phyloP scores from a whole-genome alignment of 257 asterid genomes.

The Petrea volubilis region DNA sequence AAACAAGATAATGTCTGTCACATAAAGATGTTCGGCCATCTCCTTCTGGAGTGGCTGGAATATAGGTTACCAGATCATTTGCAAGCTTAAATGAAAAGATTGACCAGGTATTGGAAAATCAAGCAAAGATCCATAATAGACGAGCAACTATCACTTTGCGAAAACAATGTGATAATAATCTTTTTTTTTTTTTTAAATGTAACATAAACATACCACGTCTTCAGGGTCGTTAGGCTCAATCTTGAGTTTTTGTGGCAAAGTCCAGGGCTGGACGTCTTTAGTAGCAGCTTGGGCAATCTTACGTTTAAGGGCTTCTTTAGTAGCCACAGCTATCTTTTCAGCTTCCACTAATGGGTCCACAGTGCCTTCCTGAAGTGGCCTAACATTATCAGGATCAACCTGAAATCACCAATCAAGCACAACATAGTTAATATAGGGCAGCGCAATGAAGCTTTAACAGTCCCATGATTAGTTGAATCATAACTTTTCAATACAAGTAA shows the following conservation, averaged over 20 bases:
- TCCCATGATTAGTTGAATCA: not conserved
- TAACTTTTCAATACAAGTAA: not conserved
- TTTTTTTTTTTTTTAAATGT: not conserved
- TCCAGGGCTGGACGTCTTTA: conserved; percentile 50
- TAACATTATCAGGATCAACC: conserved; percentile 72
- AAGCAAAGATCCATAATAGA: not conserved
- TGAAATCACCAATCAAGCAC: conserved; percentile 29
- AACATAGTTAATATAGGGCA: not conserved
- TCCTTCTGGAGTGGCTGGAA: not conserved
- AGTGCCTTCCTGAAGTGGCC: conserved; percentile 43
- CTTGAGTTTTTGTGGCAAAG: conserved; percentile 63
- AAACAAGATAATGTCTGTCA: not conserved
- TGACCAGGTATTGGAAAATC: not conserved
- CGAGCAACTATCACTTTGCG: not conserved
- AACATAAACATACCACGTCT: conserved; percentile 55
- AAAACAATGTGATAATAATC: not conserved
- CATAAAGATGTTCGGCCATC: not conserved
- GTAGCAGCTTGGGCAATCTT: conserved; percentile 65
- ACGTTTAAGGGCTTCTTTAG: conserved; percentile 70
- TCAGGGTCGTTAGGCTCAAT: conserved; percentile 70
- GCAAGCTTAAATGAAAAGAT: not conserved
- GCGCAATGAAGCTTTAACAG: not conserved
- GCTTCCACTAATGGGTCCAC: conserved; percentile 62
- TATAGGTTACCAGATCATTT: not conserved
- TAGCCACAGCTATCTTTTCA: conserved; percentile 67